Conservation (phyloP, 352 stramenopile species). For the Globisporangium echinulatum region DNA sequence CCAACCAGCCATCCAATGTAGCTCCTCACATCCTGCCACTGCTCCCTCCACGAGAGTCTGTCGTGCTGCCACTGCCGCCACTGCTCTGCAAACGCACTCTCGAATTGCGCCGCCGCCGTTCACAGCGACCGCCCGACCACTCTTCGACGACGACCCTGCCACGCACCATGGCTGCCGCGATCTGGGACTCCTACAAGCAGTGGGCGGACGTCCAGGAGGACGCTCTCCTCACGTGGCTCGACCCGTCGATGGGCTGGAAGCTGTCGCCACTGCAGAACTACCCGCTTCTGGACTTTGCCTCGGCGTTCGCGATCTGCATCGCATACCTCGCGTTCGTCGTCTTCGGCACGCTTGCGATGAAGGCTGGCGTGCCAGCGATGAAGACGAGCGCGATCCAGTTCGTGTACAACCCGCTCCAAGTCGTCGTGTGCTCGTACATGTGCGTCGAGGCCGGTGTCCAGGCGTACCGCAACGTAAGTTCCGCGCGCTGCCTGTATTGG, state of each 20-base stretch:
- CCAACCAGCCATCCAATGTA: too few relatives aligned
- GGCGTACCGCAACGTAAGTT: slow-evolving; percentile 83
- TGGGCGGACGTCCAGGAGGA: slow-evolving; percentile 45
- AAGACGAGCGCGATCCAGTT: slow-evolving; percentile 89
- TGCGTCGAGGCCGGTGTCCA: slow-evolving; percentile 91
- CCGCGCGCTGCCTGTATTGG: neutral
- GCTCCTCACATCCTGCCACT: too few relatives aligned
- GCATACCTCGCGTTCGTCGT: slow-evolving; percentile 65
- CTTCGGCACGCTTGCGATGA: slow-evolving; percentile 73
- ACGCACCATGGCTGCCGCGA: slow-evolving; percentile 24
- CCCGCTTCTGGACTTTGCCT: slow-evolving; percentile 47
- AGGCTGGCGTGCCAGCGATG: slow-evolving; percentile 56
- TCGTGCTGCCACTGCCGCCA: too few relatives aligned
- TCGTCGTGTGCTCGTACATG: slow-evolving; percentile 96
- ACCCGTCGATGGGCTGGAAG: slow-evolving; percentile 40
- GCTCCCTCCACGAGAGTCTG: too few relatives aligned
- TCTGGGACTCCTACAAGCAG: slow-evolving; percentile 55
- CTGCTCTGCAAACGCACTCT: neutral
- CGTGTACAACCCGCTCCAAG: slow-evolving; percentile 96
- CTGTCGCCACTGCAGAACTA: slow-evolving; percentile 33
- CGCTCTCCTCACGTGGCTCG: slow-evolving; percentile 39
- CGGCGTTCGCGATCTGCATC: slow-evolving; percentile 48
- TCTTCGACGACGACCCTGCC: neutral
- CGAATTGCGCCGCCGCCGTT: slow-evolving; percentile 11
- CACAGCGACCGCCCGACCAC: slow-evolving; percentile 3